Evolutionary conservation across 139 green algal species (phyloP).

Genomic region (Tetraselmis striata): DNA sequence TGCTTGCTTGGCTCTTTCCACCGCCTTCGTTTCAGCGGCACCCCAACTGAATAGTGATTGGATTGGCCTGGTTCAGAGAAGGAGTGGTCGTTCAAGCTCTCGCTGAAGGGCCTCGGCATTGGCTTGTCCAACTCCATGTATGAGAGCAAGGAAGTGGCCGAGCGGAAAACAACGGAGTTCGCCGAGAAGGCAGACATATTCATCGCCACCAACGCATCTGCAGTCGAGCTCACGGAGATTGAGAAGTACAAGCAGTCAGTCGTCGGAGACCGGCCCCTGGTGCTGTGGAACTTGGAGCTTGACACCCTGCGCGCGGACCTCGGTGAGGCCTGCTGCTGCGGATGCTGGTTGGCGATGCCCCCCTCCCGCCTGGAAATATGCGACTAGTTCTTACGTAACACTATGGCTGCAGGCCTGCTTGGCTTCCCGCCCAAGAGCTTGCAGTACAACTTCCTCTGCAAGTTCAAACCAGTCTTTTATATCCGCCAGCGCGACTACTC

Average conservation of each 20-base stretch:
- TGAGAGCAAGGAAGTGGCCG: not conserved
- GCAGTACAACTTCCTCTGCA: constrained; percentile 72
- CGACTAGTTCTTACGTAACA: too few relatives aligned
- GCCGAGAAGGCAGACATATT: constrained; percentile 70
- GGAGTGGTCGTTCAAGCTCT: not conserved
- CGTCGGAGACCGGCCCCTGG: constrained; percentile 39
- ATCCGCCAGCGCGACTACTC: constrained; percentile 68
- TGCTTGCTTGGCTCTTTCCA: too few relatives aligned
- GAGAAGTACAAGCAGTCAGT: constrained; percentile 50
- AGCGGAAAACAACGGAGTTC: not conserved
- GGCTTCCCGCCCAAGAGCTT: constrained; percentile 77
- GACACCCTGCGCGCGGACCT: constrained; percentile 88
- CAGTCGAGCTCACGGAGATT: constrained; percentile 68
- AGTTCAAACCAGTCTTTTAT: constrained; percentile 80
- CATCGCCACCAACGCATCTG: constrained; percentile 79
- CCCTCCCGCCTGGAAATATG: too few relatives aligned
- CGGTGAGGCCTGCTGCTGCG: constrained; percentile 24
- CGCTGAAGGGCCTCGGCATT: not conserved
- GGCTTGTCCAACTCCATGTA: not conserved
- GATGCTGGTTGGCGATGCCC: not conserved
- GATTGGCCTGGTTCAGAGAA: too few relatives aligned
- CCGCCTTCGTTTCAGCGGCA: too few relatives aligned
- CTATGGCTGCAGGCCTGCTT: constrained; percentile 49
- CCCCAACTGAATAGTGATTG: too few relatives aligned
- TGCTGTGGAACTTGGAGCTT: constrained; percentile 94